Percentiles rank a stretch among this genome's conserved stretches.
Evolutionary conservation across 2,329 filamentous ascomycete genomes (phyloP).

Genomic region (Calonectria ilicicola): DNA sequence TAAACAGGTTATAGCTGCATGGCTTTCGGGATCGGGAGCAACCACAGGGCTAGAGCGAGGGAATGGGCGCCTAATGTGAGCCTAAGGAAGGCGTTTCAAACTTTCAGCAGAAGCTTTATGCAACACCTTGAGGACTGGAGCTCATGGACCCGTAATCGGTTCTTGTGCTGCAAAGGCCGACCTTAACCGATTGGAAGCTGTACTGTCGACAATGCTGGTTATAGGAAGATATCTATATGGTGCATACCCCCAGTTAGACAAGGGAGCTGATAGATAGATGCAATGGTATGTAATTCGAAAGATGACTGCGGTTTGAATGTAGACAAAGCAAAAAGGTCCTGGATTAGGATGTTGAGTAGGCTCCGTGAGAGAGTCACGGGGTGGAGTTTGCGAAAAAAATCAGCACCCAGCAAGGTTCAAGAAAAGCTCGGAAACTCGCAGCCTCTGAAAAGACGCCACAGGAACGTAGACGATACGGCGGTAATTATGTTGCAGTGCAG

Average conservation of each 20-base stretch:
- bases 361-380: not conserved
- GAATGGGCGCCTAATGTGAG: not conserved
- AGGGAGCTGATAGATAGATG: not conserved
- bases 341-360: not conserved
- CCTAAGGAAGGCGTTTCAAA: not conserved
- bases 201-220: not conserved
- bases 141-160: not conserved
- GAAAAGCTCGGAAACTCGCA: constrained; percentile 8
- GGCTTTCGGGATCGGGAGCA: constrained; percentile 2
- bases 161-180: not conserved
- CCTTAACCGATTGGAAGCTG: not conserved
- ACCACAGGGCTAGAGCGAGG: not conserved
- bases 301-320: not conserved
- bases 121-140: not conserved
- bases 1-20: constrained; percentile 19
- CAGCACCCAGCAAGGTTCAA: constrained; percentile 17
- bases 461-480: not conserved
- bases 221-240: not conserved
- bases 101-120: constrained; percentile 4
- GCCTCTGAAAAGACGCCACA: not conserved
- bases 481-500: not conserved
- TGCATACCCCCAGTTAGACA: not conserved
- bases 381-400: constrained; percentile 7
- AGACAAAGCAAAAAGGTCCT: not conserved
- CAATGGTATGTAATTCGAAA: not conserved